These are phyloP conservation scores for Mucor velutinosus DNA, from an alignment of 371 early-diverging fungal species.

Conservation along the genomic window DNA sequence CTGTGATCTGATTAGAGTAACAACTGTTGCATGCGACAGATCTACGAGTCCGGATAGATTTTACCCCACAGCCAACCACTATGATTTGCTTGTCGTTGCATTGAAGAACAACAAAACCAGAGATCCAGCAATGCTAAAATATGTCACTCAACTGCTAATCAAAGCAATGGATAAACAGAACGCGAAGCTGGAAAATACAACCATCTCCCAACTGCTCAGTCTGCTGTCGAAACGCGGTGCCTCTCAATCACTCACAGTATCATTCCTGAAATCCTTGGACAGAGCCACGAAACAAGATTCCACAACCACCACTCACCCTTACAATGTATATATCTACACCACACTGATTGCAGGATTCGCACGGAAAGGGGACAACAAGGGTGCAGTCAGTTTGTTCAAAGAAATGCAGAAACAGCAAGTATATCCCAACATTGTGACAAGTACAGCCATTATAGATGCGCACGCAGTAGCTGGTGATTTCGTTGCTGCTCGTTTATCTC, in stretches of 20 bases:
- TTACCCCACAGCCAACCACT: slow-evolving; percentile 23
- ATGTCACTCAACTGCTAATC: slow-evolving; percentile 23
- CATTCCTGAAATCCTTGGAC: slow-evolving; percentile 35
- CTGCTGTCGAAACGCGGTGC: slow-evolving; percentile 20
- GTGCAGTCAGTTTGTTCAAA: slow-evolving; percentile 34
- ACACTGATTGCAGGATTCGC: slow-evolving; percentile 44
- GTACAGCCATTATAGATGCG: slow-evolving; percentile 38
- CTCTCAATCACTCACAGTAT: slow-evolving; percentile 16
- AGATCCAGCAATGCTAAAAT: slow-evolving; percentile 1
- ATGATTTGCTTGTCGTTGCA: slow-evolving; percentile 38
- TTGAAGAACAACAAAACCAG: slow-evolving; percentile 9
- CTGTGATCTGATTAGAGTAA: slow-evolving; percentile 22
- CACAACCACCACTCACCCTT: slow-evolving; percentile 6
- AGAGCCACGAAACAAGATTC: neutral
- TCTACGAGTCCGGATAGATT: neutral
- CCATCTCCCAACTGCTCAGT: slow-evolving; percentile 32
- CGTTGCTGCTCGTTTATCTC: slow-evolving; percentile 18
- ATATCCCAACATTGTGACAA: slow-evolving; percentile 34
- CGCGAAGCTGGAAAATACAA: slow-evolving; percentile 22
- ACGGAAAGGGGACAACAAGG: slow-evolving; percentile 27
- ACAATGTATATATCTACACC: slow-evolving; percentile 47
- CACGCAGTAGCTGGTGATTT: slow-evolving; percentile 44
- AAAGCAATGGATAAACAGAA: slow-evolving; percentile 24
- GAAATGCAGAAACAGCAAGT: slow-evolving; percentile 40
- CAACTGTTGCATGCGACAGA: neutral